Conservation (phyloP, 352 stramenopile species). For the Pythium sukuiense region DNA sequence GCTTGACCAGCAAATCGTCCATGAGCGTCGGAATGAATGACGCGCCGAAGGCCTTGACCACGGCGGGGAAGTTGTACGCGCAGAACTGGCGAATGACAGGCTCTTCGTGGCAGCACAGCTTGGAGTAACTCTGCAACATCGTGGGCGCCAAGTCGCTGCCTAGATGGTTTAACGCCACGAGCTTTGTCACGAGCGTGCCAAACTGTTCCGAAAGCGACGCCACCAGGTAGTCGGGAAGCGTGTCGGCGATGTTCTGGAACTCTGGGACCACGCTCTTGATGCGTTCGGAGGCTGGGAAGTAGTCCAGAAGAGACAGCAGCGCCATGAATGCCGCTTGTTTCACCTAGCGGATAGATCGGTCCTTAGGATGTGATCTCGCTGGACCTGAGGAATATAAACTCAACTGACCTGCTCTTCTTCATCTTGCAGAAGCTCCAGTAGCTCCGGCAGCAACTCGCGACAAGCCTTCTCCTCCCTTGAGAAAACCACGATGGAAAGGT, state of each 20-base stretch:
- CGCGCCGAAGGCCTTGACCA: conserved; percentile 69
- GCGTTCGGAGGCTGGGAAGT: conserved; percentile 56
- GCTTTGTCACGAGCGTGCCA: conserved; percentile 63
- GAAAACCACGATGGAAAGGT: not conserved
- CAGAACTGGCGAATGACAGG: conserved; percentile 57
- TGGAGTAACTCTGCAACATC: conserved; percentile 63
- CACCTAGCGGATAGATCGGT: conserved; percentile 34
- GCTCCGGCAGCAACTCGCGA: conserved; percentile 62
- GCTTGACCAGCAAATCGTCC: conserved; percentile 67
- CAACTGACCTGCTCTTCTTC: conserved; percentile 70
- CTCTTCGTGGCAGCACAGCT: conserved; percentile 63
- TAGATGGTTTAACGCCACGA: conserved; percentile 58
- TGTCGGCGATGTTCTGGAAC: conserved; percentile 53
- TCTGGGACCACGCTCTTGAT: conserved; percentile 69
- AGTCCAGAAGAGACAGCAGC: conserved; percentile 74
- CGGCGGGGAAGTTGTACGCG: conserved; percentile 79
- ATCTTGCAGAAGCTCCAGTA: conserved; percentile 78
- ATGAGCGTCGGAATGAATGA: conserved; percentile 60
- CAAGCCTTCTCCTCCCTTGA: conserved; percentile 63
- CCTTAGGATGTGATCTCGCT: not conserved
- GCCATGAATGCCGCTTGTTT: conserved; percentile 77
- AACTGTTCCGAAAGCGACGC: conserved; percentile 50
- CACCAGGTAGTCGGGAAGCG: conserved; percentile 62
- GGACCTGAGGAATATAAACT: not conserved
- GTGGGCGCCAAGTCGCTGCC: conserved; percentile 45